Base-by-base conservation (phyloP, 148 eudicot genomes). In the Simmondsia chinensis region DNA sequence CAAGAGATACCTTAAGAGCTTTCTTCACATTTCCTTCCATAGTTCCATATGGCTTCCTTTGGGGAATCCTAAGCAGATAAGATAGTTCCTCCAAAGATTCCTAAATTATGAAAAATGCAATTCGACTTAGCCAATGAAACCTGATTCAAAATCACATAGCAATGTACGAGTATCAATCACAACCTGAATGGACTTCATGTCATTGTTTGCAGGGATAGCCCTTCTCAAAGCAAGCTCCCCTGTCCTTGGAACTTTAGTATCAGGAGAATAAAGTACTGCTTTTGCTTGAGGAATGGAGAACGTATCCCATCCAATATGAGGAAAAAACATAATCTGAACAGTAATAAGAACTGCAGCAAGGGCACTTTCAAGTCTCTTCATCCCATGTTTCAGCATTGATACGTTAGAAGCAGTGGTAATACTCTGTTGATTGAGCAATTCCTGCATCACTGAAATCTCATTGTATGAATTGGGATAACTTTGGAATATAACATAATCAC, bases 21-120 rank as follows among this genome's bases (percentile, higher is more conserved):
- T 79, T 91, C 61, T 91, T 85, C 39, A 91, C 89, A 50, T 85
- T 91, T 24, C 95, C 93, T 65, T 91, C 97, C 97, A 91, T 91
- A 10, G 97, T 91, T 64, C 95, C 85, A 46, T 61, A 91, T 19
- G 97, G 97, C 57, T 85, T 91, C 56, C 97, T 71, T 62, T 91
- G 97, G 9, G 97, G 95, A 65, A 91, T 91, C 66, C 97, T 82
- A 14, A 85, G 83, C 73, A 85, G 71, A 71, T 91, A 91, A 17
- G 97, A 85, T 47, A 85, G 54, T 43, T 85, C 97, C 69, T 91
- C 97, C 41, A 91, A 65, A 54, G 95, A 74, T 55, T 82, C 94
- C 97, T 91, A 51, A 0, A 37, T 39, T 21, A 57, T 25, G 27
- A 21, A 25, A 32, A 19, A 57, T 7, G 44, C 2, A 19, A 54